phyloP scores from a whole-genome alignment of 2,329 filamentous ascomycete genomes.

The Fonsecaea multimorphosa region DNA sequence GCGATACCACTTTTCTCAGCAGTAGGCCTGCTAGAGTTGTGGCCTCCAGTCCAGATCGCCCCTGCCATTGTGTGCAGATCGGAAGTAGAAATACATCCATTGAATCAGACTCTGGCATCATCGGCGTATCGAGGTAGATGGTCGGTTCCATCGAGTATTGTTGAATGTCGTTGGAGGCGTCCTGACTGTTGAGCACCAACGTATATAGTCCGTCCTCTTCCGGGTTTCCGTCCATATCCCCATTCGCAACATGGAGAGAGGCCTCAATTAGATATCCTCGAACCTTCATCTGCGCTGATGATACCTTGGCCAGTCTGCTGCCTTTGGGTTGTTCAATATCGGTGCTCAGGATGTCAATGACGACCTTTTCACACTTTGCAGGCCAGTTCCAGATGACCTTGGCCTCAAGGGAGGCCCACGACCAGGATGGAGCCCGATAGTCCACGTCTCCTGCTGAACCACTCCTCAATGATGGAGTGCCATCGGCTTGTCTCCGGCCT shows the following conservation, averaged over 20 bases:
- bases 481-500: constrained; percentile 11
- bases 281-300: constrained; percentile 6
- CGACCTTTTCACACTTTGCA: not conserved
- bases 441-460: not conserved
- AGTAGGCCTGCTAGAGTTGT: constrained; percentile 9
- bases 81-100: constrained; percentile 10
- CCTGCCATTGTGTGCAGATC: constrained; percentile 10
- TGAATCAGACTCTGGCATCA: constrained; percentile 5
- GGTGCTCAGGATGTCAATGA: constrained; percentile 7
- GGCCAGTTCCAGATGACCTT: constrained; percentile 18
- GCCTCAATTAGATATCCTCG: not conserved
- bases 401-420: constrained; percentile 17
- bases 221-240: not conserved
- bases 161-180: not conserved
- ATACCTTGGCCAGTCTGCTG: not conserved
- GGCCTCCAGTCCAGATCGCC: not conserved
- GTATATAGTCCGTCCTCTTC: constrained; percentile 14
- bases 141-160: constrained; percentile 8
- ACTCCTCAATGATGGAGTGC: constrained; percentile 5
- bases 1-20: not conserved
- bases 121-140: constrained; percentile 13
- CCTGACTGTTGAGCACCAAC: constrained; percentile 4
- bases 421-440: constrained; percentile 17
- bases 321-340: not conserved
- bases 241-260: not conserved